Percentiles rank a stretch among this genome's conserved stretches.
phyloP scores from a whole-genome alignment of 1,284 basidiomycete genomes.

The Mycena citricolor region DNA sequence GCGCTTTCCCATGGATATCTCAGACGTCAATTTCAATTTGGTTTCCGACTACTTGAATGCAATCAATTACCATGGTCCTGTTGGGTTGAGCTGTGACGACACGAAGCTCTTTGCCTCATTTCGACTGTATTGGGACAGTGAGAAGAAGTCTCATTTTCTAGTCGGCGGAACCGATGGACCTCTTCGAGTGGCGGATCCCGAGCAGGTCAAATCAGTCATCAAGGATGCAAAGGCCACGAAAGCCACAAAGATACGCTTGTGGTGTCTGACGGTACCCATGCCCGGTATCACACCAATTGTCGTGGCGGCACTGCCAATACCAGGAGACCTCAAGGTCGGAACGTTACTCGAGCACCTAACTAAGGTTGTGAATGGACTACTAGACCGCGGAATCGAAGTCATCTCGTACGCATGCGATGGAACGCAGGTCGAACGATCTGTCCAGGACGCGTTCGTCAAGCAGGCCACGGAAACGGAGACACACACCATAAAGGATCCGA shows the following conservation, averaged over 20 bases:
- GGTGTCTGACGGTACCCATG: conserved; percentile 6
- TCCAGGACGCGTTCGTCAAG: conserved; percentile 21
- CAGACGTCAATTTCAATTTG: conserved; percentile 21
- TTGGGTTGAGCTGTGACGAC: conserved; percentile 31
- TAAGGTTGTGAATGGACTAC: conserved; percentile 25
- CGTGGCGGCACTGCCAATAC: conserved; percentile 30
- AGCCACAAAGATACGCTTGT: conserved; percentile 24
- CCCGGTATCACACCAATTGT: conserved; percentile 25
- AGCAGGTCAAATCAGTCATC: conserved; percentile 17
- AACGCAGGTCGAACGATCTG: conserved; percentile 28
- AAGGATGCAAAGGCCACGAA: conserved; percentile 12
- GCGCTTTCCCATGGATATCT: conserved; percentile 26
- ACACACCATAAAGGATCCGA: conserved; percentile 18
- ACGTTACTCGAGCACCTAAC: conserved; percentile 18
- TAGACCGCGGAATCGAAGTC: conserved; percentile 23
- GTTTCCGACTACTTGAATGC: conserved; percentile 15
- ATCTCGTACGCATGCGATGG: conserved; percentile 33
- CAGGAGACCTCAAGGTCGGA: conserved; percentile 19
- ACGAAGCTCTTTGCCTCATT: conserved; percentile 29
- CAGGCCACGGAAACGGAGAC: conserved; percentile 6
- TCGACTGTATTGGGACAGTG: conserved; percentile 26
- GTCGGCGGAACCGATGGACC: conserved; percentile 28
- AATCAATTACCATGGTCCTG: conserved; percentile 27
- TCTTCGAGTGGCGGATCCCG: conserved; percentile 21
- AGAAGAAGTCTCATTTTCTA: conserved; percentile 23